phyloP scores from a whole-genome alignment of 768 basidiomycete genomes.

The Mycena filopes region DNA sequence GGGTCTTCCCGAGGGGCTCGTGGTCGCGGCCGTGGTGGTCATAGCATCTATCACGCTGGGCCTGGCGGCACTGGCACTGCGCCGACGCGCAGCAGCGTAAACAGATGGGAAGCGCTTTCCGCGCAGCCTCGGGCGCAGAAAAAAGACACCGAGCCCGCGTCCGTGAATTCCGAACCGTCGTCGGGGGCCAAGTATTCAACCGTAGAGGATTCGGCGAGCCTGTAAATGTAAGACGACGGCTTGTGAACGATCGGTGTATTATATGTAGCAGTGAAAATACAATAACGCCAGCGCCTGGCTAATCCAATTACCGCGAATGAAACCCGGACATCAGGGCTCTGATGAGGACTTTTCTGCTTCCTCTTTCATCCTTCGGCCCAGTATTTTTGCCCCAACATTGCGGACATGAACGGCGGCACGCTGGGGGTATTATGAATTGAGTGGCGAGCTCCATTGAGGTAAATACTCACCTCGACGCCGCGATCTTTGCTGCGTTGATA shows the following conservation, averaged over 20 bases:
- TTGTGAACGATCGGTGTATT: conserved; percentile 10
- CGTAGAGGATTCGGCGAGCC: not conserved
- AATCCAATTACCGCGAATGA: conserved; percentile 6
- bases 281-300: conserved; percentile 17
- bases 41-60: conserved; percentile 27
- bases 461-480: conserved; percentile 66
- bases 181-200: not conserved
- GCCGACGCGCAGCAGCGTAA: conserved; percentile 19
- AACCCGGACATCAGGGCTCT: conserved; percentile 5
- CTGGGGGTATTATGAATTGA: conserved; percentile 11
- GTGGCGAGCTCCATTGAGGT: not conserved
- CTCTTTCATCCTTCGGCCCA: conserved; percentile 69
- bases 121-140: not conserved
- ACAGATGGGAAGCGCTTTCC: conserved; percentile 13
- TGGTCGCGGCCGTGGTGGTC: conserved; percentile 36
- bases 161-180: not conserved
- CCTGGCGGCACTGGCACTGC: conserved; percentile 21
- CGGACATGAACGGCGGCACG: conserved; percentile 86
- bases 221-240: conserved; percentile 2
- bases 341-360: conserved; percentile 45
- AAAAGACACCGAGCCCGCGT: not conserved
- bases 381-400: conserved; percentile 86
- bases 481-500: conserved; percentile 83
- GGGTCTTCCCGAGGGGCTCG: conserved; percentile 34
- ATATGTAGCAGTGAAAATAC: conserved; percentile 17